phyloP scores from a whole-genome alignment of 2,329 filamentous ascomycete genomes.

The Aureobasidium zeae region DNA sequence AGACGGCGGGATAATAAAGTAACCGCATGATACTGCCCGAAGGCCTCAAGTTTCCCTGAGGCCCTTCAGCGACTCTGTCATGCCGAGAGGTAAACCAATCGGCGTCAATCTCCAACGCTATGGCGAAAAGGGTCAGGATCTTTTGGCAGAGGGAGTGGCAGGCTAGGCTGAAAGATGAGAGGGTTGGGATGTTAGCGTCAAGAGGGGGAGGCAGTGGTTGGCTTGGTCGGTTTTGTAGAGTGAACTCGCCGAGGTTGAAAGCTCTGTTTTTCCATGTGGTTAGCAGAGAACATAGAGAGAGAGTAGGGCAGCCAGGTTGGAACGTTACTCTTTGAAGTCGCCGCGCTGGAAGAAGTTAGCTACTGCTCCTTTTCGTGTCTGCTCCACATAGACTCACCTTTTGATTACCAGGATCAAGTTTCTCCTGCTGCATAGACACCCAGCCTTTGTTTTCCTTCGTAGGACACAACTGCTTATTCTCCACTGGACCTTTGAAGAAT shows the following conservation, averaged over 20 bases:
- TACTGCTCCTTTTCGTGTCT: not conserved
- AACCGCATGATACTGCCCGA: constrained; percentile 44
- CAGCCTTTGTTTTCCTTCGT: constrained; percentile 75
- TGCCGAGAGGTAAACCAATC: constrained; percentile 56
- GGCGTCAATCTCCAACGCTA: constrained; percentile 52
- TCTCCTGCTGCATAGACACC: constrained; percentile 81
- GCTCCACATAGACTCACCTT: constrained; percentile 42
- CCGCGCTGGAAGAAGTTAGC: constrained; percentile 46
- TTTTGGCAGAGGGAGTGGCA: constrained; percentile 66
- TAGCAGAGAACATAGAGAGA: not conserved
- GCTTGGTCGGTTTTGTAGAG: constrained; percentile 52
- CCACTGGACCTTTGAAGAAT: constrained; percentile 61
- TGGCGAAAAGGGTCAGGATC: constrained; percentile 67
- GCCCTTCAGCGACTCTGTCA: no score
- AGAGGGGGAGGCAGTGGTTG: constrained; percentile 68
- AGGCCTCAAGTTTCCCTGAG: constrained; percentile 35
- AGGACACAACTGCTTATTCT: constrained; percentile 64
- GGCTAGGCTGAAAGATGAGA: constrained; percentile 57
- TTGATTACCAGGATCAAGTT: constrained; percentile 74
- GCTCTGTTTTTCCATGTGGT: constrained; percentile 49
- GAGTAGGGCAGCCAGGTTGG: constrained; percentile 14
- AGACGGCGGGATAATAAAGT: constrained; percentile 40
- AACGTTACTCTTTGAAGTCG: constrained; percentile 72
- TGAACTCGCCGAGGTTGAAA: constrained; percentile 83
- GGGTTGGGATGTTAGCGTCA: constrained; percentile 46